Conservation (phyloP, 345 rosid species). For the Camelina neglecta region DNA sequence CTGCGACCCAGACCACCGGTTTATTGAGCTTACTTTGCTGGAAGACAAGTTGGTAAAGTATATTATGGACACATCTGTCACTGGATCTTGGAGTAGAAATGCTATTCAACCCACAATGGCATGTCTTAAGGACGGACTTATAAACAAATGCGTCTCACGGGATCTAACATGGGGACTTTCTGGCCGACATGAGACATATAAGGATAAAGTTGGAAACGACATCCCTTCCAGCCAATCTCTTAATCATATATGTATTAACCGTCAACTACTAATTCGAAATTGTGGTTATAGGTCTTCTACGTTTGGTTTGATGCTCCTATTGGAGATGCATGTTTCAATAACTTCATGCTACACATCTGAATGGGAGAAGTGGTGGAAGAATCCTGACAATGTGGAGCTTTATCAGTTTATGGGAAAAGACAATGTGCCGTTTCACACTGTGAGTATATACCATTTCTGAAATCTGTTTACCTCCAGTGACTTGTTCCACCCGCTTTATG, state of each 20-base stretch:
- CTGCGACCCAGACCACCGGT: conserved; percentile 81
- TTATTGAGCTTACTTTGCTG: conserved; percentile 89
- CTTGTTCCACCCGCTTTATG: background rate
- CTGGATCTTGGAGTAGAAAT: conserved; percentile 96
- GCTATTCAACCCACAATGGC: conserved; percentile 86
- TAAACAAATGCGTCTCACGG: conserved; percentile 83
- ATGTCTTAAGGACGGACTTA: conserved; percentile 95
- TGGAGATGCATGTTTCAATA: conserved; percentile 79
- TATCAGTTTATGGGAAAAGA: conserved; percentile 99
- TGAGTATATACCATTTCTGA: conserved; percentile 51
- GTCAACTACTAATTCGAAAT: conserved; percentile 19
- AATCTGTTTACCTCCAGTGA: background rate
- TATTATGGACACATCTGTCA: conserved; percentile 63
- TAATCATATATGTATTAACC: background rate
- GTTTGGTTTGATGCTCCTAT: conserved; percentile 99
- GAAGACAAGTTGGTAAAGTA: conserved; percentile 75
- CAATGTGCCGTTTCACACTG: conserved; percentile 97
- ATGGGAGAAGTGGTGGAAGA: conserved; percentile 99
- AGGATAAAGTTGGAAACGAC: conserved; percentile 60
- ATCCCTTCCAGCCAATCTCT: background rate
- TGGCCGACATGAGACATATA: conserved; percentile 83
- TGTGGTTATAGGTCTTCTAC: conserved; percentile 77
- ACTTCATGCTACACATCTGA: conserved; percentile 84
- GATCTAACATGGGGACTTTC: conserved; percentile 99
- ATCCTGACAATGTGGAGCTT: conserved; percentile 93